Evolutionary conservation across 495 filamentous ascomycete species (phyloP).

Genomic region (Choiromyces venosus): DNA sequence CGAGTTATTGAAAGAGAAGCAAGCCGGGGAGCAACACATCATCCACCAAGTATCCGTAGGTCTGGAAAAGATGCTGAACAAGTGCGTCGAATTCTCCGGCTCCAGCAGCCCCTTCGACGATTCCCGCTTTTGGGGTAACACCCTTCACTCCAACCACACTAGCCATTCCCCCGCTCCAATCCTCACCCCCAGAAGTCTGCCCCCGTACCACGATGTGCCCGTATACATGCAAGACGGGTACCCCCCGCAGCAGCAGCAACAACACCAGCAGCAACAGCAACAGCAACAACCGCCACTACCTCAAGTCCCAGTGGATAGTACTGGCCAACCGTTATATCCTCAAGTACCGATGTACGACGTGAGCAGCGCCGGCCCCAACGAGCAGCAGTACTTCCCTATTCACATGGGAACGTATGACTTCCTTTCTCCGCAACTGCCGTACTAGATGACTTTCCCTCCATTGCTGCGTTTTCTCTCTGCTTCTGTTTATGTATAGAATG

Average conservation of each 20-base stretch:
- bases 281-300: conserved; percentile 20
- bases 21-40: conserved; percentile 52
- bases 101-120: conserved; percentile 39
- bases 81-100: conserved; percentile 36
- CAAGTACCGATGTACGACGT: conserved; percentile 37
- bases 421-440: conserved; percentile 38
- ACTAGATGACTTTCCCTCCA: conserved; percentile 25
- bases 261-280: conserved; percentile 31
- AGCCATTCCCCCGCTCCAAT: conserved; percentile 12
- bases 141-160: conserved; percentile 14
- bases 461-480: conserved; percentile 1
- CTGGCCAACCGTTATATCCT: conserved; percentile 31
- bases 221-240: conserved; percentile 8
- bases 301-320: conserved; percentile 18
- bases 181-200: conserved; percentile 17
- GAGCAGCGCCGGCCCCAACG: conserved; percentile 23
- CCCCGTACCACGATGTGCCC: conserved; percentile 19
- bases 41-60: conserved; percentile 53
- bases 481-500: conserved; percentile 17
- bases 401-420: conserved; percentile 41
- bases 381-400: conserved; percentile 36
- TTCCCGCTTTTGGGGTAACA: conserved; percentile 35
- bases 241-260: conserved; percentile 15
- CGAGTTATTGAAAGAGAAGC: conserved; percentile 51
- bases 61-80: conserved; percentile 48